These are phyloP conservation scores for Rutidosis leptorrhynchoides DNA, from an alignment of 129 eudicot species.

Conservation along the genomic window DNA sequence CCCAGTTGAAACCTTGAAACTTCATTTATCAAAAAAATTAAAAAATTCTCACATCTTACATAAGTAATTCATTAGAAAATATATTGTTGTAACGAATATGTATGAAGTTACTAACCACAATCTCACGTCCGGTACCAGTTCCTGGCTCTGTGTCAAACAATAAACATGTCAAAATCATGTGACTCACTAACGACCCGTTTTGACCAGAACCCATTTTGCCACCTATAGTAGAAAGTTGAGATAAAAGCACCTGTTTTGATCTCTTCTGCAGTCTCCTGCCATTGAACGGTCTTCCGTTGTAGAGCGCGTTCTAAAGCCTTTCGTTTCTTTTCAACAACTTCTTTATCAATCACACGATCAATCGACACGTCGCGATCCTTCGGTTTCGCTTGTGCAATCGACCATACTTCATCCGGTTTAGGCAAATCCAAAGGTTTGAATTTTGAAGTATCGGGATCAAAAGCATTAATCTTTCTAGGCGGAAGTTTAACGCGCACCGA, in stretches of 20 bases:
- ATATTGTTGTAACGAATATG: not conserved
- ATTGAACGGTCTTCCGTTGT: constrained; percentile 45
- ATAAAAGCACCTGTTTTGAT: constrained; percentile 40
- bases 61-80: constrained; percentile 12
- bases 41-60: not conserved
- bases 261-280: constrained; percentile 59
- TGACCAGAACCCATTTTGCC: not conserved
- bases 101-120: constrained; percentile 46
- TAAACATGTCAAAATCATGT: constrained; percentile 8
- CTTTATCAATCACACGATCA: constrained; percentile 55
- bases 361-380: constrained; percentile 44
- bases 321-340: constrained; percentile 54
- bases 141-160: constrained; percentile 51
- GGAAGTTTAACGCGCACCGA: constrained; percentile 57
- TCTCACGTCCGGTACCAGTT: constrained; percentile 66
- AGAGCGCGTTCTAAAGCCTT: constrained; percentile 65
- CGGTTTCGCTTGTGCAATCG: constrained; percentile 55
- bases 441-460: constrained; percentile 36
- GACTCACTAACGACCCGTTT: constrained; percentile 3
- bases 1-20: constrained; percentile 83
- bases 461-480: constrained; percentile 40
- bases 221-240: not conserved
- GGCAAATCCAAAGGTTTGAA: constrained; percentile 50
- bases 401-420: constrained; percentile 56
- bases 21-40: constrained; percentile 22